phyloP scores from a whole-genome alignment of 805 yeast species.

The Hanseniaspora taiwanica region DNA sequence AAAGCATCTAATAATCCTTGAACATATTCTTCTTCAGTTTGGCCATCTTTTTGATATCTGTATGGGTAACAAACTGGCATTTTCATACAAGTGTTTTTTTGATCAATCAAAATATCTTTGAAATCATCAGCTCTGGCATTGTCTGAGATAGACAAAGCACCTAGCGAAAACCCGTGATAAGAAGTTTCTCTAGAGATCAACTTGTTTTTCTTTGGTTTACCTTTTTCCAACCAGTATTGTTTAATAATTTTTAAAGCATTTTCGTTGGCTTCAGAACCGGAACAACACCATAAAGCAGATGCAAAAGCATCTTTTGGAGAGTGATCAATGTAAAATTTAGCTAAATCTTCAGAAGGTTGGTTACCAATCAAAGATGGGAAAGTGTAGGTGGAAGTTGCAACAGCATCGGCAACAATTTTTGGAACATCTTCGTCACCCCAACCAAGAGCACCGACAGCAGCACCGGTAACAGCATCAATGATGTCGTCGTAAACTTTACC shows the following conservation, averaged over 20 bases:
- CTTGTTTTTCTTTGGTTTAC: slow-evolving; percentile 28
- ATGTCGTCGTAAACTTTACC: slow-evolving; percentile 25
- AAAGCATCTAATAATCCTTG: slow-evolving; percentile 27
- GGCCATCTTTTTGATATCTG: slow-evolving; percentile 20
- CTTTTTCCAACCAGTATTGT: slow-evolving; percentile 33
- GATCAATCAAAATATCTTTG: slow-evolving; percentile 19
- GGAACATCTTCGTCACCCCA: slow-evolving; percentile 26
- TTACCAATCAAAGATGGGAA: slow-evolving; percentile 24
- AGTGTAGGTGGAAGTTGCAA: slow-evolving; percentile 26
- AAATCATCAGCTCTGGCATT: slow-evolving; percentile 25
- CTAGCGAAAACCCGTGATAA: slow-evolving; percentile 40
- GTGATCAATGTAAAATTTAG: slow-evolving; percentile 28
- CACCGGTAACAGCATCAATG: slow-evolving; percentile 37
- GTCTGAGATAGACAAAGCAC: slow-evolving; percentile 31
- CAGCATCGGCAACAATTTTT: slow-evolving; percentile 28
- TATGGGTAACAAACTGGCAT: slow-evolving; percentile 26
- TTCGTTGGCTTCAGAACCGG: slow-evolving; percentile 59
- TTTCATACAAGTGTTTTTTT: slow-evolving; percentile 14
- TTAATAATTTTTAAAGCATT: slow-evolving; percentile 47
- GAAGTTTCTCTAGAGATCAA: slow-evolving; percentile 31
- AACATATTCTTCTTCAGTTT: slow-evolving; percentile 29
- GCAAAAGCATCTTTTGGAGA: slow-evolving; percentile 28
- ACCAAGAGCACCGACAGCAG: slow-evolving; percentile 38
- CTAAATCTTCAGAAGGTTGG: slow-evolving; percentile 30
- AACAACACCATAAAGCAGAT: slow-evolving; percentile 36